phyloP scores from a whole-genome alignment of 495 filamentous ascomycete genomes.

The Cudoniella acicularis region DNA sequence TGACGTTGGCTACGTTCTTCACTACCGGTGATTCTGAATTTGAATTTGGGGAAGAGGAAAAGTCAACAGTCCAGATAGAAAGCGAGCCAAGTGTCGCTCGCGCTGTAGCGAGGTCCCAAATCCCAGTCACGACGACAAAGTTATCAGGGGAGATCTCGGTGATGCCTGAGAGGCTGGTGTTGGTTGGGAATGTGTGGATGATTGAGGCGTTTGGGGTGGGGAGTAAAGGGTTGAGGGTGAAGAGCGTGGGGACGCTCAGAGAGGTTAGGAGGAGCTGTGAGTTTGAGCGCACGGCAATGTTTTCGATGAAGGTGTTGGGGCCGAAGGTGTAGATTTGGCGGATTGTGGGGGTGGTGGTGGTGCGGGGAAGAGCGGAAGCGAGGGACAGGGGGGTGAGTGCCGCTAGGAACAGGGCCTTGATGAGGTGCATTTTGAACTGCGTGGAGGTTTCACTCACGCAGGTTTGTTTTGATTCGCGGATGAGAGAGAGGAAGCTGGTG shows the following conservation, averaged over 20 bases:
- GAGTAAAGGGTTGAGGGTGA: slow-evolving; percentile 25
- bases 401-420: too few relatives aligned
- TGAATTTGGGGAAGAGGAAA: too few relatives aligned
- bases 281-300: slow-evolving; percentile 41
- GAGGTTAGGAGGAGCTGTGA: slow-evolving; percentile 40
- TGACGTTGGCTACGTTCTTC: slow-evolving; percentile 26
- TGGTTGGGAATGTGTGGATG: slow-evolving; percentile 35
- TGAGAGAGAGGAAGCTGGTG: too few relatives aligned
- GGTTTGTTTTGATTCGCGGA: too few relatives aligned
- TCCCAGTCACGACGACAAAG: slow-evolving; percentile 33
- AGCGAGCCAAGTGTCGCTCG: slow-evolving; percentile 30
- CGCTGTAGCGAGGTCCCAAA: slow-evolving; percentile 26
- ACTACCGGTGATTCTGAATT: slow-evolving; percentile 11
- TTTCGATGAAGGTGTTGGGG: slow-evolving; percentile 32
- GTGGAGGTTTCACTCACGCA: too few relatives aligned
- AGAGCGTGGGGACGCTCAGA: slow-evolving; percentile 29
- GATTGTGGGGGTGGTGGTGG: neutral
- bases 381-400: neutral
- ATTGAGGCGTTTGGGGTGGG: slow-evolving; percentile 26
- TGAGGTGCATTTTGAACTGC: too few relatives aligned
- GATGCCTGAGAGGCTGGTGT: slow-evolving; percentile 32
- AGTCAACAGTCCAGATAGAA: slow-evolving; percentile 30
- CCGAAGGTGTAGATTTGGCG: slow-evolving; percentile 16
- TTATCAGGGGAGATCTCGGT: slow-evolving; percentile 33
- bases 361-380: neutral